Evolutionary conservation across 768 basidiomycete genomes (phyloP).

Genomic region (Suillus hirtellus): DNA sequence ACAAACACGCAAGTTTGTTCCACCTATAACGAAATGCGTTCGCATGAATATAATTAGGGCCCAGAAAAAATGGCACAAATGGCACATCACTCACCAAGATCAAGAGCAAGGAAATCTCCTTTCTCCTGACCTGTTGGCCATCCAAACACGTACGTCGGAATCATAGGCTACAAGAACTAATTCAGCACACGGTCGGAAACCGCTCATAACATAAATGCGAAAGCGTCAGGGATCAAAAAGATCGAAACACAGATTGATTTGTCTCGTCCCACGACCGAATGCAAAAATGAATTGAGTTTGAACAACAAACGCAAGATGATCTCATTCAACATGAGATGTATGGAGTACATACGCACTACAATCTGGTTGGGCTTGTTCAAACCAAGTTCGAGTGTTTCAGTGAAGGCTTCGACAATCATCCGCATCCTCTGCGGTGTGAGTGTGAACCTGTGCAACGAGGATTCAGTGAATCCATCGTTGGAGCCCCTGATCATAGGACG

Average conservation of each 20-base stretch:
- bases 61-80: not conserved
- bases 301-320: slow-evolving; percentile 13
- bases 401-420: slow-evolving; percentile 96
- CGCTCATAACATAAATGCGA: not conserved
- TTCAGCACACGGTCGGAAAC: slow-evolving; percentile 14
- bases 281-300: slow-evolving; percentile 3
- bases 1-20: slow-evolving; percentile 98
- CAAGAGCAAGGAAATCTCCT: slow-evolving; percentile 88
- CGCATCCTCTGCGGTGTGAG: slow-evolving; percentile 90
- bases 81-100: slow-evolving; percentile 63
- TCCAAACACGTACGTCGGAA: slow-evolving; percentile 94
- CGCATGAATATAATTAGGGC: slow-evolving; percentile 10
- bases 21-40: slow-evolving; percentile 49
- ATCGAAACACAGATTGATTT: not conserved
- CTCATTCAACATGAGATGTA: not conserved
- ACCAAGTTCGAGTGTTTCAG: slow-evolving; percentile 87
- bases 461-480: slow-evolving; percentile 9
- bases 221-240: not conserved
- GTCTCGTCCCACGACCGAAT: not conserved
- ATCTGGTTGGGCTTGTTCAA: slow-evolving; percentile 79
- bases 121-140: slow-evolving; percentile 91
- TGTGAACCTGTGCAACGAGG: slow-evolving; percentile 57
- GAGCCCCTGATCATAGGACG: slow-evolving; percentile 36
- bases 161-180: slow-evolving; percentile 69
- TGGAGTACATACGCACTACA: slow-evolving; percentile 64